Evolutionary conservation across 345 rosid genomes (phyloP), one percentile per base, ranked within the genome.

Genomic region (Excoecaria cochinchinensis): DNA sequence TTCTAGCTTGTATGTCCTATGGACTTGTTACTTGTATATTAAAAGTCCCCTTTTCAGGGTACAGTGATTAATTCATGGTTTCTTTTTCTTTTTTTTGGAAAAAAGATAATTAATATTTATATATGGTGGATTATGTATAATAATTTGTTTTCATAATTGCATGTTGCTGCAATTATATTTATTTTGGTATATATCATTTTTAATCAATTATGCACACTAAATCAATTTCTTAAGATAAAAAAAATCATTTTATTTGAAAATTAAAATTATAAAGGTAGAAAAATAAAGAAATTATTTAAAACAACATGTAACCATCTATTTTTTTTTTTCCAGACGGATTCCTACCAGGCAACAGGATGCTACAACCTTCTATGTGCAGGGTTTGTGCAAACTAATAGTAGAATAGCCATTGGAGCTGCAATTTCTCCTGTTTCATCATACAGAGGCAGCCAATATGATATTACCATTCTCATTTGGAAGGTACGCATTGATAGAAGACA

Each of bases 301-400:
- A 44, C n/a, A 53, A 53, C 8, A 67, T n/a, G 13, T 17, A 6
- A 14, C 5, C 24, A 69, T 51, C 51, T 25, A 3, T 3, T 51
- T 8, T 51, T 48, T 6, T 7, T 13, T 51, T 36, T 53, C 14
- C 74, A 81, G 84, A 77, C 73, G 16, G 84, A 81, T 69, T 73
- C 84, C 11, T 81, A 81, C 22, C 84, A 77, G 19, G 75, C 84
- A 46, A 81, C 84, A 22, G 84, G 84, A 57, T 81, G 84, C 71
- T 81, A 81, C 80, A 81, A 81, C 63, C 84, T 81, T 69, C 77
- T 81, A 0, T 81, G 84, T 51, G 9, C 84, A 67, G 84, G 84
- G 31, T 81, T 81, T 69, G 84, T 81, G 66, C 84, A 81, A 69
- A 77, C 84, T 24, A 73, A 81, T 31, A 77, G 78, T 36, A 81